These are phyloP conservation scores for Exophiala spinifera DNA, from an alignment of 2,329 filamentous ascomycete genomes.

Conservation along the genomic window DNA sequence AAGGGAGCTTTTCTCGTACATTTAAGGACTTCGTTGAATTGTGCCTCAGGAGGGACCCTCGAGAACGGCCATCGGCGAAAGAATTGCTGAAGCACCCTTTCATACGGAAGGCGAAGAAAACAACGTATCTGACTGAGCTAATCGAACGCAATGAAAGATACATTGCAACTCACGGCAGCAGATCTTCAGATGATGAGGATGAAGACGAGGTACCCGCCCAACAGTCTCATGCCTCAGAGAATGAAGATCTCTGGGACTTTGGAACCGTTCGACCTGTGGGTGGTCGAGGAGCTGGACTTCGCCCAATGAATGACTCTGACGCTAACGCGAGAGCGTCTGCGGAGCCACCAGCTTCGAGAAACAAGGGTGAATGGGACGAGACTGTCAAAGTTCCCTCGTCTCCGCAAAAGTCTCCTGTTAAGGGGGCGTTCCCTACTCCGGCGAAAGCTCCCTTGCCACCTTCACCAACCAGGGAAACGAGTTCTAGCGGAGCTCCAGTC, in stretches of 20 bases:
- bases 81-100: constrained; percentile 89
- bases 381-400: constrained; percentile 49
- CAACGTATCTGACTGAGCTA: constrained; percentile 91
- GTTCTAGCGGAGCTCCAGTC: constrained; percentile 43
- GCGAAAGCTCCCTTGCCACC: constrained; percentile 60
- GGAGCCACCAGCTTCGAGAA: constrained; percentile 45
- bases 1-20: constrained; percentile 74
- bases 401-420: constrained; percentile 57
- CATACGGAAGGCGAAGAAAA: constrained; percentile 87
- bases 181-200: constrained; percentile 65
- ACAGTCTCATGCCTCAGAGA: constrained; percentile 50
- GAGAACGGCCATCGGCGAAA: constrained; percentile 79
- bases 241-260: constrained; percentile 97
- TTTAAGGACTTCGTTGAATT: constrained; percentile 83
- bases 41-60: constrained; percentile 84
- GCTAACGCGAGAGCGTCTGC: constrained; percentile 68
- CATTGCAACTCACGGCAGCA: constrained; percentile 74
- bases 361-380: constrained; percentile 35
- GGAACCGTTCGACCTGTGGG: constrained; percentile 86
- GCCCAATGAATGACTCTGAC: constrained; percentile 75
- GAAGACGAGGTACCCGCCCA: constrained; percentile 42
- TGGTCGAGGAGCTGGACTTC: constrained; percentile 61
- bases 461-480: constrained; percentile 56
- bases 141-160: constrained; percentile 89
- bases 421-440: constrained; percentile 54